Conservation (phyloP, 2,329 filamentous ascomycete species). For the Aspergillus pseudotamarii region DNA sequence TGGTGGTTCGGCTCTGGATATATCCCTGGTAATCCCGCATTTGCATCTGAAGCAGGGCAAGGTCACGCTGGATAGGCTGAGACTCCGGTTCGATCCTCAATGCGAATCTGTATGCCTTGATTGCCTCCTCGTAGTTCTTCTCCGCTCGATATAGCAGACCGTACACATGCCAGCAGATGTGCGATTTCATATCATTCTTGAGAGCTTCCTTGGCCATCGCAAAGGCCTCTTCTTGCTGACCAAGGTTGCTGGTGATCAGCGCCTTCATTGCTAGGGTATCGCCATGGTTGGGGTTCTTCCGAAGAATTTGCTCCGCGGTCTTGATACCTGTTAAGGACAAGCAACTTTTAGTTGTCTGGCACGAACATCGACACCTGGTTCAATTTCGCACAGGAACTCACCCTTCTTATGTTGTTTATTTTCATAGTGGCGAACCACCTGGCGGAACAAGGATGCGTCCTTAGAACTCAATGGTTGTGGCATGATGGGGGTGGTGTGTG, state of each 20-base stretch:
- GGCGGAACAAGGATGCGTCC: constrained; percentile 90
- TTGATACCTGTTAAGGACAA: constrained; percentile 69
- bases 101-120: constrained; percentile 98
- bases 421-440: constrained; percentile 94
- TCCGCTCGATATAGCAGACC: constrained; percentile 87
- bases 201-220: constrained; percentile 88
- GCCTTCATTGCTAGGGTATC: constrained; percentile 99
- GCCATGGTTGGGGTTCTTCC: constrained; percentile 92
- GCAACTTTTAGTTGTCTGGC: constrained; percentile 23
- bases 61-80: constrained; percentile 87
- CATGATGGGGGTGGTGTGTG: constrained; percentile 42
- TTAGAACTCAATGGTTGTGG: constrained; percentile 66
- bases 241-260: constrained; percentile 89
- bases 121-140: constrained; percentile 98
- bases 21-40: constrained; percentile 96
- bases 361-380: constrained; percentile 9
- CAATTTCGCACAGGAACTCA: constrained; percentile 32
- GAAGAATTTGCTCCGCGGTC: constrained; percentile 92
- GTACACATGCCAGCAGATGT: constrained; percentile 99
- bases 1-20: constrained; percentile 81
- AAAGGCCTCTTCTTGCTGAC: constrained; percentile 93
- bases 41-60: constrained; percentile 91
- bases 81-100: constrained; percentile 92
- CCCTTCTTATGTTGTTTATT: constrained; percentile 96
- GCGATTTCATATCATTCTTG: constrained; percentile 96